These are phyloP conservation scores for Pisolithus sp. DNA, from an alignment of 768 basidiomycete genomes.

Conservation along the genomic window DNA sequence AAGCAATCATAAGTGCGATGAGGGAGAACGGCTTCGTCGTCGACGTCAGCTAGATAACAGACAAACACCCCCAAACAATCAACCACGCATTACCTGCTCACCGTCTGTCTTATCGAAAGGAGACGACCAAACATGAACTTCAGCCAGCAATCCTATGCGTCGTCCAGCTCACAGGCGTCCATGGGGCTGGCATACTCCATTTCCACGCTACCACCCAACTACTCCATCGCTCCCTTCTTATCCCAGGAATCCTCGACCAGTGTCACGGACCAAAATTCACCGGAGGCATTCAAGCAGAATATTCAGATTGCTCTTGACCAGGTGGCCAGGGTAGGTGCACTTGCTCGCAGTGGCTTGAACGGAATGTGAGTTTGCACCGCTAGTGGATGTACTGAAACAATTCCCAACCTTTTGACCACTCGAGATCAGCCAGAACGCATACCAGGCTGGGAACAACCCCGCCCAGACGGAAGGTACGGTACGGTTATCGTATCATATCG, in stretches of 20 bases:
- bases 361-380: conserved; percentile 42
- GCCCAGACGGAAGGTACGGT: conserved; percentile 48
- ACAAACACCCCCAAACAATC: neutral
- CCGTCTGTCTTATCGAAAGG: too few relatives aligned
- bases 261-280: conserved; percentile 46
- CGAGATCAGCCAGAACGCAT: conserved; percentile 49
- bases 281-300: conserved; percentile 57
- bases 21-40: too few relatives aligned
- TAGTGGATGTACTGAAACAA: neutral
- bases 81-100: too few relatives aligned
- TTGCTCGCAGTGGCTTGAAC: conserved; percentile 42
- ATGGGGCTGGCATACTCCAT: conserved; percentile 13
- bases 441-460: conserved; percentile 48
- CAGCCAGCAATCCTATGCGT: conserved; percentile 9
- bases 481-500: too few relatives aligned
- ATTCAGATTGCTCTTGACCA: conserved; percentile 43
- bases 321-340: conserved; percentile 40
- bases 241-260: conserved; percentile 21
- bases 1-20: too few relatives aligned
- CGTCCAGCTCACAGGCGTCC: conserved; percentile 12
- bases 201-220: conserved; percentile 9
- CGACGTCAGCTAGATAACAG: neutral
- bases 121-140: too few relatives aligned
- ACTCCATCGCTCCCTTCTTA: conserved; percentile 14
- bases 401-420: neutral